Evolutionary conservation across 177 flowering plant genomes (phyloP), one percentile per base, ranked within the genome.

Genomic region (Vitis hybrid): DNA sequence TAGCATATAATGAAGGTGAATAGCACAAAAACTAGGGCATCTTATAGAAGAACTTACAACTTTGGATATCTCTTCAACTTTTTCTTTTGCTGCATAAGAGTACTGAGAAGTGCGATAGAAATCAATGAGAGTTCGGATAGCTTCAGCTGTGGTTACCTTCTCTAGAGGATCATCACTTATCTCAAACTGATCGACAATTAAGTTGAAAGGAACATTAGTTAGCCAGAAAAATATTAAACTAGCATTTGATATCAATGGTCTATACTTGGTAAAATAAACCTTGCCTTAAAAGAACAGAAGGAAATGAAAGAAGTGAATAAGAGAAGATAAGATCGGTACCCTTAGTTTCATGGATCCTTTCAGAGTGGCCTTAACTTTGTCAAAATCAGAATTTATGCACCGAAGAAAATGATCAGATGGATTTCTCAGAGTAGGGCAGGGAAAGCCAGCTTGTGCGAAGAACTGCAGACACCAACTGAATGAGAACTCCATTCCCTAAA

Each of bases 351-450:
- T 92, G 60, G 98, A 94, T 74, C 98, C 98, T 74, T 90, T 92
- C 0, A 94, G 83, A 14, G 97, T 89, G 68, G 97, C 97, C 82
- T 88, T 94, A 18, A 94, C 98, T 80, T 92, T 92, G 77, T 94
- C 98, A 54, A 94, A 94, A 75, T 94, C 98, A 4, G 97, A 87
- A 72, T 94, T 94, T 72, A 92, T 84, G 87, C 98, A 94, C 58
- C 97, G 78, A 58, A 94, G 88, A 67, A 94, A 94, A 82, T 94
- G 98, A 79, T 94, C 98, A 4, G 98, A 92, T 4, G 98, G 98
- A 61, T 94, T 94, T 76, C 98, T 85, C 69, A 91, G 73, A 49
- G 97, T 79, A 41, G 98, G 98, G 75, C 98, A 94, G 64, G 98
- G 97, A 61, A 94, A 94, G 11, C 98, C 98, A 56, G 97, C 97